phyloP scores from a whole-genome alignment of 169 alveolate species.

The Eimeria zaria region DNA sequence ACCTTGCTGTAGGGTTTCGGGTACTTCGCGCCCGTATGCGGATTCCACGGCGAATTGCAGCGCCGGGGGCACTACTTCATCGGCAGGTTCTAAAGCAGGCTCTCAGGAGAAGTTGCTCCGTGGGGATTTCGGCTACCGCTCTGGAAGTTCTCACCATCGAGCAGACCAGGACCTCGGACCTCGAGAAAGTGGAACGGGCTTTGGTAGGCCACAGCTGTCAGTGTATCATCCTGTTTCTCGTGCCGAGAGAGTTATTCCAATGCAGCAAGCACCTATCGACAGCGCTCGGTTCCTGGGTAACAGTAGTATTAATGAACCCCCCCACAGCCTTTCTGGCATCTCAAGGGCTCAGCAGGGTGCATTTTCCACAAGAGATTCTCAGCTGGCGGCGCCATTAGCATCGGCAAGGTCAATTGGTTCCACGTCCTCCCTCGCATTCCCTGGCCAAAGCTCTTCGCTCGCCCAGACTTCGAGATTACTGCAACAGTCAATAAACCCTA shows the following conservation, averaged over 20 bases:
- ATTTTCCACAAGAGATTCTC: slow-evolving; percentile 1
- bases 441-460: slow-evolving; percentile 1
- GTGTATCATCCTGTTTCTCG: slow-evolving; percentile 67
- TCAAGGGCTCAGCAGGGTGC: slow-evolving; percentile 6
- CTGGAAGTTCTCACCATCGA: slow-evolving; percentile 17
- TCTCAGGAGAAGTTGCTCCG: slow-evolving; percentile 42
- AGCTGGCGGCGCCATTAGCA: slow-evolving; percentile 28
- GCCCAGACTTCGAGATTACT: not conserved
- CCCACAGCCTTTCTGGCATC: not conserved
- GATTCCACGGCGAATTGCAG: not conserved
- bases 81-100: not conserved
- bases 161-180: slow-evolving; percentile 24
- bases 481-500: not conserved
- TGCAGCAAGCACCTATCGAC: slow-evolving; percentile 49
- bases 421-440: slow-evolving; percentile 41
- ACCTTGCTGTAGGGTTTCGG: not conserved
- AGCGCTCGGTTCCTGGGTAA: slow-evolving; percentile 55
- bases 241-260: slow-evolving; percentile 9
- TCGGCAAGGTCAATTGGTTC: slow-evolving; percentile 58
- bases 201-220: slow-evolving; percentile 2
- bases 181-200: slow-evolving; percentile 24
- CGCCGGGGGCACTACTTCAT: not conserved
- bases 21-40: slow-evolving; percentile 11
- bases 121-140: slow-evolving; percentile 42
- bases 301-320: slow-evolving; percentile 1